phyloP scores from a whole-genome alignment of 2,329 filamentous ascomycete species.

The Aspergillus nomiae region DNA sequence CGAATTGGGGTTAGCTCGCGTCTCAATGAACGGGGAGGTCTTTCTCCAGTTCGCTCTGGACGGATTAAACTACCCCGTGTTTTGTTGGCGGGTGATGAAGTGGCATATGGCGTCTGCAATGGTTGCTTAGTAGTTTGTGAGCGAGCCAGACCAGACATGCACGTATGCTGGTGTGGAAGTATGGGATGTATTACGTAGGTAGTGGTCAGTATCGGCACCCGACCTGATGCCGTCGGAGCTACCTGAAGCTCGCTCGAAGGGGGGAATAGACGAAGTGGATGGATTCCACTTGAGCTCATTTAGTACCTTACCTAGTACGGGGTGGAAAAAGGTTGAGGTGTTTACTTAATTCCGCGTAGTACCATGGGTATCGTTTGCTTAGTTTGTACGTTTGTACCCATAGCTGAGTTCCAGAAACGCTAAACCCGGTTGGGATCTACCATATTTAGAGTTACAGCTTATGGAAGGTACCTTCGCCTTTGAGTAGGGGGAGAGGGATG shows the following conservation, averaged over 20 bases:
- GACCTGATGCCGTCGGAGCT: background rate
- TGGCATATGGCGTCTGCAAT: background rate
- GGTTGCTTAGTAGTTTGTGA: background rate
- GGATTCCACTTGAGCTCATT: background rate
- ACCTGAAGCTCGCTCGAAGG: background rate
- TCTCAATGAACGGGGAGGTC: background rate
- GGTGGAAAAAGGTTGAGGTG: background rate
- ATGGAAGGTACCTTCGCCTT: background rate
- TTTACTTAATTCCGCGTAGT: background rate
- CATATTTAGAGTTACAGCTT: conserved; percentile 4
- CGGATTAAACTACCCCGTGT: conserved; percentile 1
- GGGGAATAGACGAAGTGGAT: background rate
- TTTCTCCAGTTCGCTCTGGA: background rate
- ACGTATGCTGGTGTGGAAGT: background rate
- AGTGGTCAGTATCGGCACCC: background rate
- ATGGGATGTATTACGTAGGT: background rate
- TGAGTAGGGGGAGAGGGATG: background rate
- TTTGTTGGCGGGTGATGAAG: conserved; percentile 2
- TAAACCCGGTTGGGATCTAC: background rate
- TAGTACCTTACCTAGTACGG: background rate
- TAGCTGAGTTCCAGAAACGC: background rate
- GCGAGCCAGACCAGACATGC: background rate
- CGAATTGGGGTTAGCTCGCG: background rate
- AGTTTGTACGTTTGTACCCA: background rate
- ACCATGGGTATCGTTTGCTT: conserved; percentile 1